These are phyloP conservation scores for Catunica adiposa DNA, from an alignment of 2,329 filamentous ascomycete species.

Conservation along the genomic window DNA sequence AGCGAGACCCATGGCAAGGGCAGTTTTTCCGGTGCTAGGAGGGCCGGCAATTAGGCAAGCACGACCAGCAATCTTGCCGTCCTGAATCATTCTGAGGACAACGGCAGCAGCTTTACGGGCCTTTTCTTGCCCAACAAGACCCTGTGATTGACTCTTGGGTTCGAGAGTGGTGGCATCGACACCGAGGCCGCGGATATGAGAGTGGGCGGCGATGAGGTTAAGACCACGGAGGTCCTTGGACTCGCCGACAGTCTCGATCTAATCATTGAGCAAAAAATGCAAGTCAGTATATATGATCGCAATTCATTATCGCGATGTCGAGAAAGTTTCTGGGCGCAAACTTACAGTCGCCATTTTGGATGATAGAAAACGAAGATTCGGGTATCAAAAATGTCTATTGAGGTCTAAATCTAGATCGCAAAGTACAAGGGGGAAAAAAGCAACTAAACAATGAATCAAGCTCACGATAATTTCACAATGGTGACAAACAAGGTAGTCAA, in stretches of 20 bases:
- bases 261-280: constrained; percentile 22
- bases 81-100: constrained; percentile 96
- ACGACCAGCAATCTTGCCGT: constrained; percentile 92
- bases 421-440: not conserved
- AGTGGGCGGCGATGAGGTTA: constrained; percentile 96
- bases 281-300: not conserved
- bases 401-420: not conserved
- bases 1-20: constrained; percentile 97
- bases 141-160: constrained; percentile 70
- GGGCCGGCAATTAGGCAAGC: constrained; percentile 90
- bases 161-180: constrained; percentile 85
- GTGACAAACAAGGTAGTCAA: not conserved
- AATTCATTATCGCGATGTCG: not conserved
- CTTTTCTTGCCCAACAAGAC: constrained; percentile 89
- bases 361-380: not conserved
- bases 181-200: constrained; percentile 88
- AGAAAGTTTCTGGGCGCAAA: constrained; percentile 16
- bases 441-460: not conserved
- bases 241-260: constrained; percentile 69
- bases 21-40: constrained; percentile 93
- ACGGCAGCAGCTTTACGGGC: constrained; percentile 91
- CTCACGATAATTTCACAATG: not conserved
- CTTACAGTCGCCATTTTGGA: constrained; percentile 37
- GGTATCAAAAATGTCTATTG: not conserved
- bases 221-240: constrained; percentile 89